Evolutionary conservation across 352 stramenopile species (phyloP), one percentile per base, ranked within the genome.

Genomic region (Thalassiosira oceanica): DNA sequence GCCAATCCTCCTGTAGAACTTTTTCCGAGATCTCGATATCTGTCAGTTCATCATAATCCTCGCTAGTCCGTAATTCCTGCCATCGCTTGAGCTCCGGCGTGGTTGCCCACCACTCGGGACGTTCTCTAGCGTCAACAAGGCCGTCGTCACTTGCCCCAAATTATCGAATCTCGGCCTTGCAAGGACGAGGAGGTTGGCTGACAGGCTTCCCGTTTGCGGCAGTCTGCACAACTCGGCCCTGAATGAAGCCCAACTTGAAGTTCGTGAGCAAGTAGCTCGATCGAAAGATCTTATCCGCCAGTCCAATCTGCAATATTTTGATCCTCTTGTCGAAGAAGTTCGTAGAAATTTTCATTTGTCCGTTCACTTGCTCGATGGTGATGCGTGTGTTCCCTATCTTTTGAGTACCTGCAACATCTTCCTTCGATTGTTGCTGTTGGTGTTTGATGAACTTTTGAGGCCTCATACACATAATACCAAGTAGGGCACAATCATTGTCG

Each of bases 381-480:
- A 67, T 67, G 11, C 57, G 7, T 37, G 45, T 62, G 11, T 61
- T 67, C 28, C 57, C 57, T 29, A 67, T 39, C 21, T 67, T 67
- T 18, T 67, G 57, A 3, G 57, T 67, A 2, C 23, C 16, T 1
- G 44, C 45, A 10, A 21, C 11, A 55, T 60, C 50, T 20, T 60
- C 50, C 24, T 60, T 60, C 15, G 50, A 51, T 55, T 67, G 49
- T 24, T 67, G 57, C 24, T 18, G 58, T 21, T 67, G 57, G 13
- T 41, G 28, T 7, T 49, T 21, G 4, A 67, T 44, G 6, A 52
- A 36, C 26, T 67, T 67, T 39, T 52, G 46, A 24, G 57, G 57
- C 7, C 57, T 29, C 7, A 61, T 53, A 20, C 18, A 52, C 8
- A 56, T 55, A 7, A 60, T 15, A 7, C 50, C 50, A 15, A 53